A percentile compares a stretch with the other conserved stretches of the same genome.
These are phyloP conservation scores for Moesziomyces globuligerus DNA, from an alignment of 1,284 basidiomycete species.

Conservation along the genomic window DNA sequence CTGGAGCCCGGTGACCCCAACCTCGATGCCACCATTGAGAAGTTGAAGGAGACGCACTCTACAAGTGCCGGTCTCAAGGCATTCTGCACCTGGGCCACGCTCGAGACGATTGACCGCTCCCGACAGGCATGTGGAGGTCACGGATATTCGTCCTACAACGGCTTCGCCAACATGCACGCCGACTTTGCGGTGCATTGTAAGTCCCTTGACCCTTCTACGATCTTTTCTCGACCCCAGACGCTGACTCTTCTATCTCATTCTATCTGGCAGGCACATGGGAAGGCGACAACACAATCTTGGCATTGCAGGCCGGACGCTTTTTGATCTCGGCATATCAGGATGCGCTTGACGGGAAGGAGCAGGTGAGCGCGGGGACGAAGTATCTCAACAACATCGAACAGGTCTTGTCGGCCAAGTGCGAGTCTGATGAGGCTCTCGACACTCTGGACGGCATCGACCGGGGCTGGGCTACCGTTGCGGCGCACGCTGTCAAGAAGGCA, in stretches of 20 bases:
- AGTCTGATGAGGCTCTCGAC: conserved; percentile 67
- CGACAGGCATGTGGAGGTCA: conserved; percentile 73
- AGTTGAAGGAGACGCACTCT: conserved; percentile 73
- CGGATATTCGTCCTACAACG: conserved; percentile 73
- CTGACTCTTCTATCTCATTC: too few relatives aligned
- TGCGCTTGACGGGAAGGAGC: conserved; percentile 69
- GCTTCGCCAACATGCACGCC: conserved; percentile 71
- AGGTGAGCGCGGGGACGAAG: conserved; percentile 67
- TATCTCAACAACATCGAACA: conserved; percentile 70
- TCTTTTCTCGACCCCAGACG: too few relatives aligned
- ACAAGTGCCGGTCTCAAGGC: conserved; percentile 74
- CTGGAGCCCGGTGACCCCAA: conserved; percentile 70
- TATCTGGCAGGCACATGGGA: conserved; percentile 71
- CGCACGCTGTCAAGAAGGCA: conserved; percentile 72
- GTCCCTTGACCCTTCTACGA: too few relatives aligned
- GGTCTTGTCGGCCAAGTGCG: conserved; percentile 69
- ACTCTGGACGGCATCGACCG: conserved; percentile 70
- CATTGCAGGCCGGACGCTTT: conserved; percentile 72
- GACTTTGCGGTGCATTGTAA: conserved; percentile 69
- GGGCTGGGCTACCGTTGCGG: conserved; percentile 71
- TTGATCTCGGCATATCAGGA: conserved; percentile 71
- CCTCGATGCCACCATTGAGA: conserved; percentile 67
- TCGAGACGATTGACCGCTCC: conserved; percentile 73
- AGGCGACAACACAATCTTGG: conserved; percentile 72
- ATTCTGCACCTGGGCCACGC: conserved; percentile 73